These are phyloP conservation scores for Sanghuangporus weigelae DNA, from an alignment of 1,284 basidiomycete genomes.

Conservation along the genomic window DNA sequence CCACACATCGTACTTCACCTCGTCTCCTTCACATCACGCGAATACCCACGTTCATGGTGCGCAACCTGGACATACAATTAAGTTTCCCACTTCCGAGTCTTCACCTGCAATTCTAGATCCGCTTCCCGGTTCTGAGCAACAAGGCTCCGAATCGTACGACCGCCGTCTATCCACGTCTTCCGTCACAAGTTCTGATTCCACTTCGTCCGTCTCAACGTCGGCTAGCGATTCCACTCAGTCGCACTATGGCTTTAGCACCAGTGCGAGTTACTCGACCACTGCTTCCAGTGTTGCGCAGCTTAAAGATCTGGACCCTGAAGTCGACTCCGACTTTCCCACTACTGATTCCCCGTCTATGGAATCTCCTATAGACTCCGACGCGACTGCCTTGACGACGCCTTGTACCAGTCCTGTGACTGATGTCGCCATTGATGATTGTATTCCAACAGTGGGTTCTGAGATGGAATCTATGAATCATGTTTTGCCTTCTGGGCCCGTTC, in stretches of 20 bases:
- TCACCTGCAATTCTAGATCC: slow-evolving; percentile 17
- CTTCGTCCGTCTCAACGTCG: slow-evolving; percentile 14
- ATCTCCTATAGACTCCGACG: slow-evolving; percentile 4
- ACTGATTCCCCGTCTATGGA: background rate
- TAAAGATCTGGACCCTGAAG: slow-evolving; percentile 9
- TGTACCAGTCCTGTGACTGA: slow-evolving; percentile 16
- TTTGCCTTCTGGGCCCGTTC: background rate
- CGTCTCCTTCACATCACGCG: slow-evolving; percentile 19
- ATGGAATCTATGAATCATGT: background rate
- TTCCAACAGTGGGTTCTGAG: slow-evolving; percentile 5
- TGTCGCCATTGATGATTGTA: slow-evolving; percentile 18
- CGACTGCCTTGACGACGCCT: slow-evolving; percentile 14
- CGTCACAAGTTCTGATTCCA: slow-evolving; percentile 11
- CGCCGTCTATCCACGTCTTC: slow-evolving; percentile 24
- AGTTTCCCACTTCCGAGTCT: slow-evolving; percentile 17
- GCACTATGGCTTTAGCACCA: slow-evolving; percentile 15
- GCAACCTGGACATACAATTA: slow-evolving; percentile 20
- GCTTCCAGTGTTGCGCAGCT: slow-evolving; percentile 13
- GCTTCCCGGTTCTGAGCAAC: slow-evolving; percentile 12
- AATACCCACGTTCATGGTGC: slow-evolving; percentile 27
- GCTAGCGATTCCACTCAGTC: slow-evolving; percentile 13
- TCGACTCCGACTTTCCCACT: slow-evolving; percentile 4
- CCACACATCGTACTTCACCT: slow-evolving; percentile 20
- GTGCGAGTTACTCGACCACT: slow-evolving; percentile 16
- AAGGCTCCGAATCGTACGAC: slow-evolving; percentile 9